A percentile compares a stretch with the other conserved stretches of the same genome.
Conservation (phyloP, 2,329 filamentous ascomycete species). For the Penicillium sp. region DNA sequence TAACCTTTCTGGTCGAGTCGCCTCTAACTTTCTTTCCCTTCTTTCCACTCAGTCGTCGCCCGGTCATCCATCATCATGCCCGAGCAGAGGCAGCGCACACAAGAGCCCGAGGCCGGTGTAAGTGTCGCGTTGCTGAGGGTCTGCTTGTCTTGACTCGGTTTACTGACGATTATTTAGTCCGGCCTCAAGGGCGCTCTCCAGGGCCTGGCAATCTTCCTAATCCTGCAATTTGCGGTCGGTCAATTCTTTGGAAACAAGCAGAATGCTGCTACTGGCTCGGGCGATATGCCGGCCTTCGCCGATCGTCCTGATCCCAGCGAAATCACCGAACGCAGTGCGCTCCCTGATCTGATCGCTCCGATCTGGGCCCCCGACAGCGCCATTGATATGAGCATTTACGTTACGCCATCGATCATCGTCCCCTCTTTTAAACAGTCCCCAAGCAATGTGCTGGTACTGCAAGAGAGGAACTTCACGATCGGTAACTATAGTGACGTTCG, state of each 20-base stretch:
- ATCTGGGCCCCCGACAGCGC: slow-evolving; percentile 78
- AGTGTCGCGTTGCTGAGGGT: slow-evolving; percentile 9
- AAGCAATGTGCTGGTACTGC: slow-evolving; percentile 64
- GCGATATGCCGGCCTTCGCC: slow-evolving; percentile 56
- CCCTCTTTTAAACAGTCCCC: slow-evolving; percentile 55
- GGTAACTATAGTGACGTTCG: slow-evolving; percentile 75
- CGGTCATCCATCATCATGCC: slow-evolving; percentile 30
- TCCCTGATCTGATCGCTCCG: slow-evolving; percentile 67
- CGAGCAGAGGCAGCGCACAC: slow-evolving; percentile 36
- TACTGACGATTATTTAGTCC: slow-evolving; percentile 33
- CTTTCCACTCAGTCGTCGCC: slow-evolving; percentile 7
- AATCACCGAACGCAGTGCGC: slow-evolving; percentile 42
- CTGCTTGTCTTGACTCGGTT: slow-evolving; percentile 2
- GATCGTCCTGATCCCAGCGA: slow-evolving; percentile 53
- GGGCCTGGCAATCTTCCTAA: slow-evolving; percentile 54
- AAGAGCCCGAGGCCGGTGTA: slow-evolving; percentile 31
- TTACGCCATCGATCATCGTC: slow-evolving; percentile 68
- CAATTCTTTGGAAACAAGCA: slow-evolving; percentile 48
- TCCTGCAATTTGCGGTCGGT: slow-evolving; percentile 53
- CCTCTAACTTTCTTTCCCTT: slow-evolving; percentile 11
- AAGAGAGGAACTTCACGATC: slow-evolving; percentile 73
- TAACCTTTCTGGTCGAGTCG: slow-evolving; percentile 11
- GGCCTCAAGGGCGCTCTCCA: slow-evolving; percentile 46
- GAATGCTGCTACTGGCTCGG: slow-evolving; percentile 20
- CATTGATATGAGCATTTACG: slow-evolving; percentile 77